Evolutionary conservation across 2,329 filamentous ascomycete genomes (phyloP), one percentile per base, ranked within the genome.

Genomic region (Didymella pinodella): DNA sequence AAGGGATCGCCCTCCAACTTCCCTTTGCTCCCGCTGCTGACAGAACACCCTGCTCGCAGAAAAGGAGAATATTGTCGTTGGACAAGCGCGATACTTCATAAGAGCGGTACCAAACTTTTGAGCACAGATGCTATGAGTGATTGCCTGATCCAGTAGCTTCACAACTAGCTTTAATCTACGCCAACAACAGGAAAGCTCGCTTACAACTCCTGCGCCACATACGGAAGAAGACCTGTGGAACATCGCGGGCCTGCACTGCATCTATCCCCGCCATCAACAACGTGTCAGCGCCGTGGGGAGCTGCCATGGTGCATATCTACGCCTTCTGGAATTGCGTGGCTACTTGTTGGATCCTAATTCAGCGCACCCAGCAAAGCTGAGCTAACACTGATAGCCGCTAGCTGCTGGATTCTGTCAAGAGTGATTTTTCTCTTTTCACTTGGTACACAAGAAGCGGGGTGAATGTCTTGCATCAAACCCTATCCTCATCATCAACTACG

Each of bases 101-200:
- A 44, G 32, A 31, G 43, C 36, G 26, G 34, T 34, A 48, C 44
- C 45, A 48, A 43, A 26, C 18, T 29, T 20, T 5, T 14, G 25
- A 28, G 31, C 18, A 4, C 20, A 48, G 29, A 36, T 44, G 20
- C 44, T 18, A 48, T 26, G 28, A 36, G 32, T 36, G 16, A 36
- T 48, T 44, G 34, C 34, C 54, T 50, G 31, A 32, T 36, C 31
- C 25, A 48, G 25, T 53, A 49, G 45, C 54, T 54, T 29, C 29
- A 29, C 26, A 6, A 25, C 31, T 54, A 49, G 45, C 36, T 25
- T 41, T 38, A 18, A 18, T 28, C 49, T 45, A 57, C 34, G 26
- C 46, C 46, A n/a, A 34, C 38, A 38, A 18, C 29, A 53, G 38
- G 22, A 8, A 46, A 46, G 40, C 2, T 43, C 31, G 49, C 36